Base-by-base conservation (phyloP, 2,329 filamentous ascomycete species). In the Paracamarosporium sp. region DNA sequence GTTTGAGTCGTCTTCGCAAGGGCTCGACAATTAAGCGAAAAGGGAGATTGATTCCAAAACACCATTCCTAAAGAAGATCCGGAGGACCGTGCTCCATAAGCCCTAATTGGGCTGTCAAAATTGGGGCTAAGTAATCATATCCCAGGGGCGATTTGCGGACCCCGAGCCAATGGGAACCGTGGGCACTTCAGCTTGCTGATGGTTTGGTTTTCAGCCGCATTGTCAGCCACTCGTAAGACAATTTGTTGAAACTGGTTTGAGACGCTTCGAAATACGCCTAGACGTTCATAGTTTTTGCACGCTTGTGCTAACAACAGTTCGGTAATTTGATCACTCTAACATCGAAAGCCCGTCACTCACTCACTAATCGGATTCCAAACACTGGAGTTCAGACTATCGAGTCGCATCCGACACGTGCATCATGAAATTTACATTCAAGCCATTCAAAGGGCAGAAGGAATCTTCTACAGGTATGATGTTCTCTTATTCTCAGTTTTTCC, bases 401-500 rank as follows among this genome's bases (percentile, higher is more conserved):
- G 25, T 50, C 33, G 24, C 24, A 3, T 35, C 4, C 9, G 33
- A 38, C n/a, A 11, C 12, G 4, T 8, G 13, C n/a, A 47, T 17
- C 22, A 62, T 60, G 63, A 64, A 59, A 38, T 65, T 65, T 30
- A 55, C 59, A 2, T 63, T 61, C 25, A 63, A 63, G 46, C 52
- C 61, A 9, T 61, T 59, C 51, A 59, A 40, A 44, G 47, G 43
- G 30, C 54, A 53, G 24, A 48, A 52, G 24, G 36, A 38, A 4
- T 9, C 25, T 22, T 33, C 55, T 27, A n/a, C 27, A 55, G 59
- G 59, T 61, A 43, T 20, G 54, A 43, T 20, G 54, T 45, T 4
- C 24, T 22, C 24, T 33, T 7, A 1, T 13, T 35, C n/a, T 22
- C 15, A 20, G 24, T 4, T 2, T 17, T 24, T 17, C 33, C 24